Evolutionary conservation across 2,329 filamentous ascomycete species (phyloP), one percentile per base, ranked within the genome.

Genomic region (Monosporascus sp.): DNA sequence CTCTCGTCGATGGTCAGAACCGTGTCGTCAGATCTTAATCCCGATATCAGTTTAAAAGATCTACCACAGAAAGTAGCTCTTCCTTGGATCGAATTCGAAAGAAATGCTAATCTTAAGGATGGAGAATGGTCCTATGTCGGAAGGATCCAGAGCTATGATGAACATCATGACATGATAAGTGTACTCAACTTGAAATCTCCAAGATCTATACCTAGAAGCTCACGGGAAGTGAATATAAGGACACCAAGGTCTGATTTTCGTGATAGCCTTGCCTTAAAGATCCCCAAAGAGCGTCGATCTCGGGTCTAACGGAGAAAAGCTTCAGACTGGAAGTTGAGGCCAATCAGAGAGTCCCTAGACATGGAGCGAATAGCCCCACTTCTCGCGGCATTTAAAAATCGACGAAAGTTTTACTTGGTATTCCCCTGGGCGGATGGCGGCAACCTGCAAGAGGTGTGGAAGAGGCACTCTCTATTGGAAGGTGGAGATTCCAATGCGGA

Each of bases 341-440:
- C 31, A 55, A 60, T 46, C 37, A 31, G 24, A 46, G 48, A 24
- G 20, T 31, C 9, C 55, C 53, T 7, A 45, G 14, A 16, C 58
- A 60, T 38, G 43, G 43, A 52, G 11, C 50, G 49, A 9, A 55
- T 60, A 17, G 50, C 56, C 11, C 55, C 58, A 24, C 47, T 60
- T 5, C 52, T 58, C 19, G 27, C 50, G 9, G 58, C 56, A n/a
- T 58, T 60, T 38, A 51, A 56, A 43, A 31, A 54, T 38, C 19
- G 50, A 38, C 7, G 46, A 2, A 14, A 38, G 14, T 56, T 51
- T 19, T 51, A 60, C 26, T 37, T 60, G n/a, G n/a, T 60, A 17
- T 53, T 60, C 9, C 58, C 58, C 7, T 58, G 38, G 24, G 58
- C 58, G 20, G 17, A 17, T 14, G 44, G 40, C 1, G 54, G 56